These are phyloP conservation scores for Collybiopsis confluens DNA, from an alignment of 768 basidiomycete species.

Conservation along the genomic window DNA sequence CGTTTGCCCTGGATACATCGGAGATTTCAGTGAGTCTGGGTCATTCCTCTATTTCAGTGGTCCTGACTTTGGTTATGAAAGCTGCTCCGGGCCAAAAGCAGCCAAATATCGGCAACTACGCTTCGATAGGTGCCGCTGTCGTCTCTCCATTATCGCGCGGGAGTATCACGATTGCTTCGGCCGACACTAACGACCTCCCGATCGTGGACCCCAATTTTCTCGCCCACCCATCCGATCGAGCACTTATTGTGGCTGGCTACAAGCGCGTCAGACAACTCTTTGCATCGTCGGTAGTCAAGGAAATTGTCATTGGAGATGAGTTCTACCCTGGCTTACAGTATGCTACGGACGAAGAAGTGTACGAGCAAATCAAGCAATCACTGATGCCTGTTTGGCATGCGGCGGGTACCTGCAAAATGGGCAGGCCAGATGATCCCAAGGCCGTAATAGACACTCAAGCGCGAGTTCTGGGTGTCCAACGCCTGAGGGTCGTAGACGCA, in stretches of 20 bases:
- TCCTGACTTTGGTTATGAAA: neutral
- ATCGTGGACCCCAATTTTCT: slow-evolving; percentile 15
- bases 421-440: neutral
- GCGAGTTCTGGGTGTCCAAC: neutral
- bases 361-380: slow-evolving; percentile 3
- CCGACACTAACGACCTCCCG: slow-evolving; percentile 14
- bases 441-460: neutral
- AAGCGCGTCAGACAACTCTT: slow-evolving; percentile 15
- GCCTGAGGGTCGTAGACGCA: neutral
- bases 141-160: slow-evolving; percentile 23
- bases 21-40: neutral
- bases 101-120: neutral
- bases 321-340: slow-evolving; percentile 16
- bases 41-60: neutral
- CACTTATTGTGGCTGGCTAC: slow-evolving; percentile 17
- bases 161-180: slow-evolving; percentile 23
- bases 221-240: slow-evolving; percentile 17
- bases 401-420: neutral
- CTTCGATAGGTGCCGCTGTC: neutral
- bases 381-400: neutral
- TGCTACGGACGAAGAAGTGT: slow-evolving; percentile 20
- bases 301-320: slow-evolving; percentile 8
- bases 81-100: neutral
- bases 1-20: neutral
- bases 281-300: slow-evolving; percentile 3